phyloP scores from a whole-genome alignment of 495 filamentous ascomycete species.

The Aspergillus affinis region DNA sequence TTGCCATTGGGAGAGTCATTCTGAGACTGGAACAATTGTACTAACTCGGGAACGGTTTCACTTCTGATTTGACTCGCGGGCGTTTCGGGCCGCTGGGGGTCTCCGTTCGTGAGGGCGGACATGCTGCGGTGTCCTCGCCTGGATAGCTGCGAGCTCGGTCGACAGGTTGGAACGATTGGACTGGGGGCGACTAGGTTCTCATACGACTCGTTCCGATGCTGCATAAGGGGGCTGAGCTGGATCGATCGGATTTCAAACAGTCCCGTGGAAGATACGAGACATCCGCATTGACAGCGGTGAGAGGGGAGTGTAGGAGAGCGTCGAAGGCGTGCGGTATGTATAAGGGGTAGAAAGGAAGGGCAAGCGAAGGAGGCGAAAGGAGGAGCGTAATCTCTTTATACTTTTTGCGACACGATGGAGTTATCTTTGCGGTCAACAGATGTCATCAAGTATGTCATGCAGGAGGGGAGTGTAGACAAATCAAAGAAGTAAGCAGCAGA shows the following conservation, averaged over 20 bases:
- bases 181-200: slow-evolving; percentile 40
- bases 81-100: slow-evolving; percentile 19
- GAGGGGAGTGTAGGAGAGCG: background rate
- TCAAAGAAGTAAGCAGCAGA: slow-evolving; percentile 3
- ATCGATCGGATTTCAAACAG: slow-evolving; percentile 22
- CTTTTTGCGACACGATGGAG: background rate
- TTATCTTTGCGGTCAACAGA: background rate
- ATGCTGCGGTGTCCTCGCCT: slow-evolving; percentile 33
- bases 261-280: slow-evolving; percentile 5
- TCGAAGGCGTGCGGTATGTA: background rate
- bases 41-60: slow-evolving; percentile 38
- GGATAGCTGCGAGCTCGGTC: slow-evolving; percentile 28
- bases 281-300: slow-evolving; percentile 7
- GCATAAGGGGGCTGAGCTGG: slow-evolving; percentile 29
- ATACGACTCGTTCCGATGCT: slow-evolving; percentile 29
- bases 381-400: background rate
- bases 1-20: slow-evolving; percentile 16
- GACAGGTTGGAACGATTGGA: slow-evolving; percentile 43
- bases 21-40: slow-evolving; percentile 41
- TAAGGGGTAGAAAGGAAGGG: background rate
- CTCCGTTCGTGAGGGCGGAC: slow-evolving; percentile 25
- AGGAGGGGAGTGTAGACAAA: slow-evolving; percentile 9
- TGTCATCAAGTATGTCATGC: background rate
- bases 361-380: background rate
- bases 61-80: slow-evolving; percentile 27